These are phyloP conservation scores for Adansonia digitata DNA, from an alignment of 345 rosid genomes.

Conservation along the genomic window DNA sequence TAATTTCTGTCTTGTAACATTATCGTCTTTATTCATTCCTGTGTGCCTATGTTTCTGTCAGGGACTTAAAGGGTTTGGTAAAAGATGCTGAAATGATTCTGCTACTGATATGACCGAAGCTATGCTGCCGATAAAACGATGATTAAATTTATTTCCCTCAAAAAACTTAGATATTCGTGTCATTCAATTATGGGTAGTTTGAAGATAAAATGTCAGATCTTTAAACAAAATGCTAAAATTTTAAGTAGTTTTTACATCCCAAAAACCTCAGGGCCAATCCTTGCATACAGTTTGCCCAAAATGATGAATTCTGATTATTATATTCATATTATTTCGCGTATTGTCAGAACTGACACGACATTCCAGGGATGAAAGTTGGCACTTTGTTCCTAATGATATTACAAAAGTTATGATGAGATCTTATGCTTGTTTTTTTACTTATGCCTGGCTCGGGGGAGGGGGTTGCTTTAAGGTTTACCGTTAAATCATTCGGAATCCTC, in stretches of 20 bases:
- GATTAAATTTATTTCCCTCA: not conserved
- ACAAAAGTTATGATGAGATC: not conserved
- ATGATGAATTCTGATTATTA: no score
- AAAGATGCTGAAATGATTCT: not conserved
- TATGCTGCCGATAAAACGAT: not conserved
- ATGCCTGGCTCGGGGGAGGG: no score
- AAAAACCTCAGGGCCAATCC: no score
- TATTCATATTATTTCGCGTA: no score
- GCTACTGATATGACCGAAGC: not conserved
- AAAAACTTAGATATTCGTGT: no score
- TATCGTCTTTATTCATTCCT: not conserved
- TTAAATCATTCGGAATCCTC: not conserved
- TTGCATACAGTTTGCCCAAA: no score
- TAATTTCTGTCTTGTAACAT: not conserved
- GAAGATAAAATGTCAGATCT: no score
- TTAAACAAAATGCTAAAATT: no score
- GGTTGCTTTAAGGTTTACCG: not conserved
- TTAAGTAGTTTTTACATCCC: no score
- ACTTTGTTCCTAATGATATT: not conserved
- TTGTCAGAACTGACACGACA: not conserved
- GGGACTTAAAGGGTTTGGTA: not conserved
- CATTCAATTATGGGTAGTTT: no score
- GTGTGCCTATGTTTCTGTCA: not conserved
- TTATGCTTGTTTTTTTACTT: not conserved
- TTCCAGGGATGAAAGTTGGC: not conserved